Conservation (phyloP, 2,329 filamentous ascomycete species). For the Epichloe coenophiala region DNA sequence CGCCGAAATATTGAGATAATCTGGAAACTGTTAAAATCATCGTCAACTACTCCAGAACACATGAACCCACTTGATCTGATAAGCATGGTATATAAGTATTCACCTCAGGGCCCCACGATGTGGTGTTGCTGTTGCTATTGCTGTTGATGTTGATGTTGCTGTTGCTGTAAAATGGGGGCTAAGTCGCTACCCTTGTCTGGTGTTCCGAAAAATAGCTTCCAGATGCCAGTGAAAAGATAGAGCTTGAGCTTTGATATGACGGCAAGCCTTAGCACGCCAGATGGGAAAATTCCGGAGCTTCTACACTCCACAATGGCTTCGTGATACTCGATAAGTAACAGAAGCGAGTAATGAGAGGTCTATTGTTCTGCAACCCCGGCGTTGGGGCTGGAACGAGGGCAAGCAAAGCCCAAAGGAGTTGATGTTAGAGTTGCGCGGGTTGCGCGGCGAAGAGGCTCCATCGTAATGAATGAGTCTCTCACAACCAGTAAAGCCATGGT, state of each 20-base stretch:
- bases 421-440: neutral
- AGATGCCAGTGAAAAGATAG: neutral
- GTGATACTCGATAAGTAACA: constrained; percentile 10
- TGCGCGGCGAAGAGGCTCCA: neutral
- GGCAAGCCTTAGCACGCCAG: neutral
- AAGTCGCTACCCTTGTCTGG: too few species aligned
- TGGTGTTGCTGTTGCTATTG: too few species aligned
- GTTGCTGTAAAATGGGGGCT: neutral
- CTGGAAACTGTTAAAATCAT: too few species aligned
- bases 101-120: too few species aligned
- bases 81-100: too few species aligned
- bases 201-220: neutral
- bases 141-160: neutral
- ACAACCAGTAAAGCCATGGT: neutral
- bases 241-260: neutral
- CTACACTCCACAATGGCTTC: constrained; percentile 11
- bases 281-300: constrained; percentile 5
- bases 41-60: too few species aligned
- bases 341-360: constrained; percentile 14
- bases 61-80: too few species aligned
- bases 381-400: constrained; percentile 27
- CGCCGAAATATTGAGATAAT: too few species aligned
- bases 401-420: neutral
- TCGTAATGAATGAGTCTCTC: neutral
- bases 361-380: constrained; percentile 34